phyloP scores from a whole-genome alignment of 1,139 yeast genomes.

The Kodamaea arcana region DNA sequence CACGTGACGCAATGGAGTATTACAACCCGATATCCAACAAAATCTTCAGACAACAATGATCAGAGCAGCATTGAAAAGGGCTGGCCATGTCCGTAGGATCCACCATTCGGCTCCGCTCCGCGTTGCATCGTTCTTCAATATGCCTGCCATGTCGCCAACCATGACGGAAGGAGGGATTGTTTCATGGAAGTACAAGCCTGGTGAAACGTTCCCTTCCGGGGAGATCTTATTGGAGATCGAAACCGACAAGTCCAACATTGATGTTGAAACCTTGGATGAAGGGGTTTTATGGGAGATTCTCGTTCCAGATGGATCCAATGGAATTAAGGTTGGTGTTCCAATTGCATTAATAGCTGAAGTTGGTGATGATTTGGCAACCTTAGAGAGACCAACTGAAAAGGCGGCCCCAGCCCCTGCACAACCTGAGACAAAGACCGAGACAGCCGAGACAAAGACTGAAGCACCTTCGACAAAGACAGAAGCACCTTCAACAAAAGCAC shows the following conservation, averaged over 20 bases:
- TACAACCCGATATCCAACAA: constrained; percentile 1
- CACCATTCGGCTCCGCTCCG: constrained; percentile 4
- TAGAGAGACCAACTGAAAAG: constrained; percentile 55
- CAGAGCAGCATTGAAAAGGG: constrained; percentile 12
- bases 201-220: constrained; percentile 75
- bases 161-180: constrained; percentile 98
- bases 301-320: constrained; percentile 66
- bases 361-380: constrained; percentile 69
- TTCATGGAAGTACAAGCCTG: constrained; percentile 86
- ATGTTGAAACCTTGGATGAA: constrained; percentile 91
- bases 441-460: constrained; percentile 10
- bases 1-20: not conserved
- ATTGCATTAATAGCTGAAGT: constrained; percentile 88
- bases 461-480: constrained; percentile 13
- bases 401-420: constrained; percentile 19
- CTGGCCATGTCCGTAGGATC: constrained; percentile 1
- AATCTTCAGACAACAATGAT: constrained; percentile 11
- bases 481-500: constrained; percentile 10
- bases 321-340: constrained; percentile 80
- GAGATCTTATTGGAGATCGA: constrained; percentile 86
- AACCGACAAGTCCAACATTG: constrained; percentile 90
- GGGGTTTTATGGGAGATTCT: constrained; percentile 82
- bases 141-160: constrained; percentile 99
- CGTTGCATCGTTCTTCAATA: constrained; percentile 63
- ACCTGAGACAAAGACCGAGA: constrained; percentile 5